phyloP scores from a whole-genome alignment of 768 basidiomycete genomes.

The Lentinula aciculospora region DNA sequence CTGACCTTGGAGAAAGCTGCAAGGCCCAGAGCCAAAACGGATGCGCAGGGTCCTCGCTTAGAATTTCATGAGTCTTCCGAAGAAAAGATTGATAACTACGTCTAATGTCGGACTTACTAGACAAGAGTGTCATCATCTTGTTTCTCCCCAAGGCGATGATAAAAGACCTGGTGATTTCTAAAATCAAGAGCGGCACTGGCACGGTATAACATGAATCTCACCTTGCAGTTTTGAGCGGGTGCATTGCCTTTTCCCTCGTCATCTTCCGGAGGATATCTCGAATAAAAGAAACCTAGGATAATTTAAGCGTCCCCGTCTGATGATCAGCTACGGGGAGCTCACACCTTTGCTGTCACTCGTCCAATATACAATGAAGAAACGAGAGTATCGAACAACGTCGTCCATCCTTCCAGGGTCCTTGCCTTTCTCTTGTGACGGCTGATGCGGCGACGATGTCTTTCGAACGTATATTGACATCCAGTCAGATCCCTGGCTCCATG shows the following conservation, averaged over 20 bases:
- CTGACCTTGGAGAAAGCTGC: not conserved
- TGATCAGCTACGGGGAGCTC: not conserved
- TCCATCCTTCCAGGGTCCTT: constrained; percentile 4
- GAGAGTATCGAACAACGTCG: not conserved
- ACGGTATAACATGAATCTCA: not conserved
- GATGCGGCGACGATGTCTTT: constrained; percentile 1
- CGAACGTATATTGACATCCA: constrained; percentile 5
- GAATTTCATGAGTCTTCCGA: too few relatives aligned
- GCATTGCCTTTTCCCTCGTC: constrained; percentile 1
- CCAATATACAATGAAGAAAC: constrained; percentile 2
- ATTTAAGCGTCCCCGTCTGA: not conserved
- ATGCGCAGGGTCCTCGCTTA: constrained; percentile 1
- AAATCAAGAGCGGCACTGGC: not conserved
- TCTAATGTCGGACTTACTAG: not conserved
- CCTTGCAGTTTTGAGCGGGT: constrained; percentile 1
- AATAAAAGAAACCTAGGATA: constrained; percentile 1
- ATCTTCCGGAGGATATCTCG: constrained; percentile 4
- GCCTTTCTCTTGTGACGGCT: constrained; percentile 3
- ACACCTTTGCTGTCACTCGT: constrained; percentile 3
- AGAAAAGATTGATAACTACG: too few relatives aligned
- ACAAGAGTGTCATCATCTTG: constrained; percentile 2
- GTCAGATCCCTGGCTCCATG: not conserved
- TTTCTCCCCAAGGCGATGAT: constrained; percentile 4
- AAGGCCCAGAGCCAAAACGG: not conserved
- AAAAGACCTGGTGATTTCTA: not conserved